Percentiles rank a stretch among this genome's conserved stretches.
phyloP scores from a whole-genome alignment of 129 eudicot genomes.

The carrot (Daucus carota) region DNA sequence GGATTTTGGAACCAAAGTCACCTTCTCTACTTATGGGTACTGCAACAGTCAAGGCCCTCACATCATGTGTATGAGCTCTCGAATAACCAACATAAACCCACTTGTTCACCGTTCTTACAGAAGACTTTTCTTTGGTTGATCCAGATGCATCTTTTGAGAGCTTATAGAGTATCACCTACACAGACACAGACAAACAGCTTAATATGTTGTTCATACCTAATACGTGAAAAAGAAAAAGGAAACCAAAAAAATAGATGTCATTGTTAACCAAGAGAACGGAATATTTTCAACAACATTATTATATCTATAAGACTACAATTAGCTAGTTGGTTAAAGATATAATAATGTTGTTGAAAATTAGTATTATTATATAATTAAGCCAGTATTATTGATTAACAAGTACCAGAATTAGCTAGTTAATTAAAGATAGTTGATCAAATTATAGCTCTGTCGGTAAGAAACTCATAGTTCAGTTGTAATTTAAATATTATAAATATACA shows the following conservation, averaged over 20 bases:
- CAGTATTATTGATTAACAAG: too few relatives aligned
- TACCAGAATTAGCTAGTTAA: too few relatives aligned
- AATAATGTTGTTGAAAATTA: too few relatives aligned
- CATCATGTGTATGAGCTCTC: slow-evolving; percentile 88
- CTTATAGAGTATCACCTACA: slow-evolving; percentile 75
- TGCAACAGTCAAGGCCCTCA: slow-evolving; percentile 78
- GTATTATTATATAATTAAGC: too few relatives aligned
- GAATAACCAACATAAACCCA: slow-evolving; percentile 79
- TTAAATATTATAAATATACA: too few relatives aligned
- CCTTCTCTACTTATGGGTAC: slow-evolving; percentile 85
- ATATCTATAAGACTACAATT: not conserved
- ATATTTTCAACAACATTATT: not conserved
- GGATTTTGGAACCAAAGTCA: slow-evolving; percentile 15
- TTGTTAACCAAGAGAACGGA: not conserved
- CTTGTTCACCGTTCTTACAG: slow-evolving; percentile 36
- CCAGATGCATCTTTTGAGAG: slow-evolving; percentile 33
- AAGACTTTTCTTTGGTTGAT: slow-evolving; percentile 21
- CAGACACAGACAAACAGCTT: not conserved
- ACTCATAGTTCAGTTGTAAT: too few relatives aligned
- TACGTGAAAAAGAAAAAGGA: not conserved
- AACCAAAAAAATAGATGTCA: not conserved
- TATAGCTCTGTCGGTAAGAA: too few relatives aligned
- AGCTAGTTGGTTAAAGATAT: too few relatives aligned
- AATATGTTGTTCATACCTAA: not conserved
- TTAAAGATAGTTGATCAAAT: too few relatives aligned